These are phyloP conservation scores for Fusarium pseudonygamai DNA, from an alignment of 2,329 filamentous ascomycete species.

Conservation along the genomic window DNA sequence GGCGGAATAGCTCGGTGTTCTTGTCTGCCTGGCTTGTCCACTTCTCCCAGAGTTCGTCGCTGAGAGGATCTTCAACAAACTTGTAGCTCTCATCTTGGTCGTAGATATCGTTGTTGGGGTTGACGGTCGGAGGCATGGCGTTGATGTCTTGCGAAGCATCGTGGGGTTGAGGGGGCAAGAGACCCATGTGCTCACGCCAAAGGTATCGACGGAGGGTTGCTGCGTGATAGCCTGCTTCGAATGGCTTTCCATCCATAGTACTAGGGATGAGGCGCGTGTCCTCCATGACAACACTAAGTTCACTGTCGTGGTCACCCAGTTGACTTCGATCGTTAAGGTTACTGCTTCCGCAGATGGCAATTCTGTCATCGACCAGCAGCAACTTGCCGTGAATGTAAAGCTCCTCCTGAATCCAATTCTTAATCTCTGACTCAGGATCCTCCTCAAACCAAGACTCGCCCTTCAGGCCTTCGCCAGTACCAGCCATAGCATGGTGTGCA, in stretches of 20 bases:
- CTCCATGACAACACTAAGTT: conserved; percentile 89
- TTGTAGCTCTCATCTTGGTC: conserved; percentile 69
- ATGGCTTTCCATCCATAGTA: conserved; percentile 81
- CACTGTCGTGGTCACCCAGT: conserved; percentile 88
- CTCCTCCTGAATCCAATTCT: conserved; percentile 94
- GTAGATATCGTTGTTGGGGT: conserved; percentile 71
- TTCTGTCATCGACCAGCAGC: conserved; percentile 85
- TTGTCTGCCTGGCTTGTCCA: conserved; percentile 75
- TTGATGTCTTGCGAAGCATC: conserved; percentile 75
- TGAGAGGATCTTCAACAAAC: conserved; percentile 76
- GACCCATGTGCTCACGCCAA: conserved; percentile 90
- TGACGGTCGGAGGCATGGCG: conserved; percentile 74
- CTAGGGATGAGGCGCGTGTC: conserved; percentile 77
- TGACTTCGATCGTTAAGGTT: conserved; percentile 95
- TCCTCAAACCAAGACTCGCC: conserved; percentile 82
- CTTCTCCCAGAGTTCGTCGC: conserved; percentile 71
- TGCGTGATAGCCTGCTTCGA: conserved; percentile 82
- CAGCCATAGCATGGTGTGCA: conserved; percentile 85
- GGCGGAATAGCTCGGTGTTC: conserved; percentile 80
- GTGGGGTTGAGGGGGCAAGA: conserved; percentile 77
- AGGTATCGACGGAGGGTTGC: conserved; percentile 82
- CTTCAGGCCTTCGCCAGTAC: conserved; percentile 58
- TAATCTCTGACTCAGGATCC: conserved; percentile 77
- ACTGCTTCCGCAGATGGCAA: conserved; percentile 85
- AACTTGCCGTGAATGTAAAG: conserved; percentile 95